Conservation (phyloP, 495 filamentous ascomycete species). For the Ascobolus immersus region DNA sequence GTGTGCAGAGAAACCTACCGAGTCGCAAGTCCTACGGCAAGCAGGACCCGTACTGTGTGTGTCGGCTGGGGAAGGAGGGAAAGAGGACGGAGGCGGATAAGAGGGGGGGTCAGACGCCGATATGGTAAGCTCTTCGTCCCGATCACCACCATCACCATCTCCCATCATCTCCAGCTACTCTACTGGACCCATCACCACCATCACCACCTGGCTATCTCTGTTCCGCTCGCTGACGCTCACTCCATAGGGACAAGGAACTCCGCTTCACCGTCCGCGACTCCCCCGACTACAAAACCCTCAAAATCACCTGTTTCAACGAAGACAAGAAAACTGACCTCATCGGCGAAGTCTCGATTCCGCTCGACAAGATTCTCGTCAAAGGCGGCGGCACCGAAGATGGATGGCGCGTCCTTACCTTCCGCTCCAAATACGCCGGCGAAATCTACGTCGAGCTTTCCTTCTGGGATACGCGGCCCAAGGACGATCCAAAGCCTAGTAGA, state of each 20-base stretch:
- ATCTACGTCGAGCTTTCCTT: slow-evolving; percentile 88
- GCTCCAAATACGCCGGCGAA: slow-evolving; percentile 83
- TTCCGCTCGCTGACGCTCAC: not conserved
- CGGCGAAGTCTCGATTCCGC: slow-evolving; percentile 68
- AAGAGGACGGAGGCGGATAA: slow-evolving; percentile 93
- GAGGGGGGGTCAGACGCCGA: slow-evolving; percentile 80
- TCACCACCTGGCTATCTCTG: not conserved
- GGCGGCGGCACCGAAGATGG: slow-evolving; percentile 80
- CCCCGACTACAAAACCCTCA: slow-evolving; percentile 77
- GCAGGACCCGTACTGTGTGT: slow-evolving; percentile 92
- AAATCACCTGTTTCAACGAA: slow-evolving; percentile 90
- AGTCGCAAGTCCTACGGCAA: slow-evolving; percentile 94
- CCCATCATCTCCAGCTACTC: not conserved
- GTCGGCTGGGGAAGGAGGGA: slow-evolving; percentile 80
- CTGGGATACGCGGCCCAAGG: slow-evolving; percentile 69
- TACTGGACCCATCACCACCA: not conserved
- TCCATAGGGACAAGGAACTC: slow-evolving; percentile 75
- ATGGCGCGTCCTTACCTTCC: slow-evolving; percentile 70
- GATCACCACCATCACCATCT: slow-evolving; percentile 2
- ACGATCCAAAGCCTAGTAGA: slow-evolving; percentile 19
- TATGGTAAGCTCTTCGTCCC: slow-evolving; percentile 40
- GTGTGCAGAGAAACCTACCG: slow-evolving; percentile 54
- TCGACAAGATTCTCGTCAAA: slow-evolving; percentile 53
- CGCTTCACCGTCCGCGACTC: slow-evolving; percentile 92
- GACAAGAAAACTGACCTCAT: slow-evolving; percentile 92